A percentile compares a stretch with the other conserved stretches of the same genome.
These are phyloP conservation scores for Dipodascus geniculatus DNA, from an alignment of 805 yeast genomes.

Conservation along the genomic window DNA sequence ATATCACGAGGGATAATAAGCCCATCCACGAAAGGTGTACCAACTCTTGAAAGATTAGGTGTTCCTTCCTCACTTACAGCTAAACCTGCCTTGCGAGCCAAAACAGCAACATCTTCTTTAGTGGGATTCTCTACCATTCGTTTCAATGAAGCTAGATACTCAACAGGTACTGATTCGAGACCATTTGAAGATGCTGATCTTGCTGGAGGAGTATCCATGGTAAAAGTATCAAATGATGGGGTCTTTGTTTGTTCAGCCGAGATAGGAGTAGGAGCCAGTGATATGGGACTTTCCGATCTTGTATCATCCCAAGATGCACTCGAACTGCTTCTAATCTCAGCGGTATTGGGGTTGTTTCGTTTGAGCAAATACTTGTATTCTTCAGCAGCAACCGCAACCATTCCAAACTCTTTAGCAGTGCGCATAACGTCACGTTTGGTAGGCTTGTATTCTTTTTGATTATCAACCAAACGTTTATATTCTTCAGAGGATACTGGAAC, in stretches of 20 bases:
- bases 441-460: constrained; percentile 23
- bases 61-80: neutral
- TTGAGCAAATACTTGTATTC: constrained; percentile 14
- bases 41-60: neutral
- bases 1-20: neutral
- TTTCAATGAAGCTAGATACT: constrained; percentile 20
- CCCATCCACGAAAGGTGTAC: neutral
- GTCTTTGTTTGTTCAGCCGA: neutral
- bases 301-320: neutral
- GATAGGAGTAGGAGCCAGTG: neutral
- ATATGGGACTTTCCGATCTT: neutral
- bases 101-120: constrained; percentile 16
- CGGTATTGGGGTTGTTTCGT: neutral
- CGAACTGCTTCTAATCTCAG: neutral
- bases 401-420: constrained; percentile 15
- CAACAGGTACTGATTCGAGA: constrained; percentile 19
- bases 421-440: constrained; percentile 24
- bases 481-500: constrained; percentile 27
- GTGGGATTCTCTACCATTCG: constrained; percentile 23
- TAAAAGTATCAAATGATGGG: neutral
- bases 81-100: constrained; percentile 19
- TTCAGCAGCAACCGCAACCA: constrained; percentile 14
- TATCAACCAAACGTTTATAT: constrained; percentile 22
- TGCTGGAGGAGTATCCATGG: neutral
- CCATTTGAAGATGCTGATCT: neutral